Evolutionary conservation across 331 rosid genomes (phyloP).

Genomic region (Pyrus hybrid): DNA sequence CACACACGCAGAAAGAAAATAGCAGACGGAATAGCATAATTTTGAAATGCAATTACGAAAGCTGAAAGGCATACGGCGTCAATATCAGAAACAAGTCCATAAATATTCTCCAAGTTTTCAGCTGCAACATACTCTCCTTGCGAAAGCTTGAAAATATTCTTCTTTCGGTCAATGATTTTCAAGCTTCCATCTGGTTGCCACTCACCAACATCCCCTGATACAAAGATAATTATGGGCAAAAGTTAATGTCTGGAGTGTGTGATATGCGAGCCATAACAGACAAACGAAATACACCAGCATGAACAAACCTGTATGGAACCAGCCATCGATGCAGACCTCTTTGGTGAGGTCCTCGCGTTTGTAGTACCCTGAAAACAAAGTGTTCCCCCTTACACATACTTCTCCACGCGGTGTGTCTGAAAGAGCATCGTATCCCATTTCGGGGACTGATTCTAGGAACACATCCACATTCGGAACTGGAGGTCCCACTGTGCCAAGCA

Average conservation of each 20-base stretch:
- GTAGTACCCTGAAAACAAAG: conserved; percentile 83
- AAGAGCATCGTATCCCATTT: conserved; percentile 91
- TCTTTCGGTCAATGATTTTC: conserved; percentile 92
- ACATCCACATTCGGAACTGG: conserved; percentile 94
- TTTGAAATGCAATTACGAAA: not conserved
- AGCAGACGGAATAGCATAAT: not conserved
- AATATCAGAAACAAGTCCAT: conserved; percentile 53
- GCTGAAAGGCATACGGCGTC: conserved; percentile 50
- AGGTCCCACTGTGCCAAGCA: conserved; percentile 98
- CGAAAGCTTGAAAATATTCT: conserved; percentile 95
- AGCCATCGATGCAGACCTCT: conserved; percentile 76
- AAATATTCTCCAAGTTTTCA: conserved; percentile 91
- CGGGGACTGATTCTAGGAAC: conserved; percentile 93
- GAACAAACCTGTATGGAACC: conserved; percentile 91
- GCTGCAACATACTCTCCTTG: conserved; percentile 99
- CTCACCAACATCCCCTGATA: conserved; percentile 89
- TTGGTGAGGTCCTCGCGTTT: conserved; percentile 94
- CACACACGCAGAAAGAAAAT: not conserved
- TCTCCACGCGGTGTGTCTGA: conserved; percentile 78
- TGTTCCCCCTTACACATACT: conserved; percentile 66
- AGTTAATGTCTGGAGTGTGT: conserved; percentile 3
- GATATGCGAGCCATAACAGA: not conserved
- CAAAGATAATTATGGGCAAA: conserved; percentile 16
- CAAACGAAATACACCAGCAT: conserved; percentile 13
- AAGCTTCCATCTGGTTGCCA: conserved; percentile 93